Evolutionary conservation across 2,329 filamentous ascomycete species (phyloP).

Genomic region (Corniculantispora saksenae): DNA sequence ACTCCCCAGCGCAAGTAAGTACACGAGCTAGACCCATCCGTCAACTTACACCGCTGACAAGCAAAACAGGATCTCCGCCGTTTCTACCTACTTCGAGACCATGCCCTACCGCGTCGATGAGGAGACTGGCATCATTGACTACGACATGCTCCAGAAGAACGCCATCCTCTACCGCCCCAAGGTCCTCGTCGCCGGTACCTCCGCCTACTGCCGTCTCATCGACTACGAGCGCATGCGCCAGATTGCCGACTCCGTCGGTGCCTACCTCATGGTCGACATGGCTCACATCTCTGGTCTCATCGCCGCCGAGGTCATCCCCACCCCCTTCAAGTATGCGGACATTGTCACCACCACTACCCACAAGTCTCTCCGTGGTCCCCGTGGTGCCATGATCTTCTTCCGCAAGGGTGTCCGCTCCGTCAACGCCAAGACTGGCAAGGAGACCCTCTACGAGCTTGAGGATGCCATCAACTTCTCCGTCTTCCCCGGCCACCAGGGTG

Average conservation of each 20-base stretch:
- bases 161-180: constrained; percentile 93
- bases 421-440: constrained; percentile 87
- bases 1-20: constrained; percentile 85
- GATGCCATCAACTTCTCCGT: constrained; percentile 97
- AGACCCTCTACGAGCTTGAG: constrained; percentile 90
- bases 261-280: constrained; percentile 97
- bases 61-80: constrained; percentile 74
- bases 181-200: constrained; percentile 93
- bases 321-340: constrained; percentile 89
- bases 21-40: background rate
- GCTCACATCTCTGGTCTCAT: constrained; percentile 97
- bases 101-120: constrained; percentile 91
- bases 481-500: constrained; percentile 98
- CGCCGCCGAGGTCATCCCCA: constrained; percentile 88
- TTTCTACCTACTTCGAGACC: constrained; percentile 99
- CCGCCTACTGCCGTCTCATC: constrained; percentile 96
- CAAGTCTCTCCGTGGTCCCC: constrained; percentile 96
- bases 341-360: constrained; percentile 98
- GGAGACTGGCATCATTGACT: constrained; percentile 94
- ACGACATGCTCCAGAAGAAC: constrained; percentile 87
- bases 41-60: constrained; percentile 7
- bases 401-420: constrained; percentile 91
- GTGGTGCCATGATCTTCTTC: constrained; percentile 99
- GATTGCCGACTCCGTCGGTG: constrained; percentile 90
- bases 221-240: constrained; percentile 96